phyloP scores from a whole-genome alignment of 2,329 filamentous ascomycete species.

The Drechslerella stenobrocha region DNA sequence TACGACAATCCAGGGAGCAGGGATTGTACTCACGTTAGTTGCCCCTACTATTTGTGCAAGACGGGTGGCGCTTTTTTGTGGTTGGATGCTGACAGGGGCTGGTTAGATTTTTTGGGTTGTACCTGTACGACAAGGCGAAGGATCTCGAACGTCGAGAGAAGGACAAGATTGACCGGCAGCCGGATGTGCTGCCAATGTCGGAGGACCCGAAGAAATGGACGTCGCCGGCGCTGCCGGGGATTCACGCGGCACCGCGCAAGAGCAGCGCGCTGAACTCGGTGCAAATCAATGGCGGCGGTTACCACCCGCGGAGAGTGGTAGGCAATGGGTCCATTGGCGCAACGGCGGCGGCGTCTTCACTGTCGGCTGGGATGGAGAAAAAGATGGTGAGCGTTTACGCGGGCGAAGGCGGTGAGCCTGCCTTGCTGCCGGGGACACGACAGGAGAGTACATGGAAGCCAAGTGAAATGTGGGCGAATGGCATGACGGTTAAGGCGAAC shows the following conservation, averaged over 20 bases:
- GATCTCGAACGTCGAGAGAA: constrained; percentile 86
- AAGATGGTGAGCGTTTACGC: constrained; percentile 52
- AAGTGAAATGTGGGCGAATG: constrained; percentile 39
- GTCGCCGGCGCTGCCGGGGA: constrained; percentile 55
- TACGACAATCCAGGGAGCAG: constrained; percentile 76
- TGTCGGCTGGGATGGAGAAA: constrained; percentile 27
- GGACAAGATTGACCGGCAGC: constrained; percentile 59
- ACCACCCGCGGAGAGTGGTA: constrained; percentile 32
- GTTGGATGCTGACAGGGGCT: not conserved
- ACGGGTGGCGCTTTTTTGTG: not conserved
- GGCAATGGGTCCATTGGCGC: constrained; percentile 33
- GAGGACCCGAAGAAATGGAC: constrained; percentile 58
- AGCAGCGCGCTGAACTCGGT: constrained; percentile 41
- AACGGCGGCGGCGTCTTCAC: constrained; percentile 2
- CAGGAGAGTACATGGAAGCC: constrained; percentile 80
- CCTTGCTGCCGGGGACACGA: constrained; percentile 75
- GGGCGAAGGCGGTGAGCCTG: constrained; percentile 57
- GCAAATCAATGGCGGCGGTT: constrained; percentile 15
- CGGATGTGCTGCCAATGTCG: constrained; percentile 67
- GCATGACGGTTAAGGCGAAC: constrained; percentile 23
- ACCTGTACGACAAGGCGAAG: constrained; percentile 91
- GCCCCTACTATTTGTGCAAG: constrained; percentile 6
- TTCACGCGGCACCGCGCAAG: constrained; percentile 54
- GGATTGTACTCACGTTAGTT: constrained; percentile 73
- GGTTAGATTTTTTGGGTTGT: constrained; percentile 74